These are phyloP conservation scores for Wickerhamiella sorbophila DNA, from an alignment of 805 yeast genomes.

Conservation along the genomic window DNA sequence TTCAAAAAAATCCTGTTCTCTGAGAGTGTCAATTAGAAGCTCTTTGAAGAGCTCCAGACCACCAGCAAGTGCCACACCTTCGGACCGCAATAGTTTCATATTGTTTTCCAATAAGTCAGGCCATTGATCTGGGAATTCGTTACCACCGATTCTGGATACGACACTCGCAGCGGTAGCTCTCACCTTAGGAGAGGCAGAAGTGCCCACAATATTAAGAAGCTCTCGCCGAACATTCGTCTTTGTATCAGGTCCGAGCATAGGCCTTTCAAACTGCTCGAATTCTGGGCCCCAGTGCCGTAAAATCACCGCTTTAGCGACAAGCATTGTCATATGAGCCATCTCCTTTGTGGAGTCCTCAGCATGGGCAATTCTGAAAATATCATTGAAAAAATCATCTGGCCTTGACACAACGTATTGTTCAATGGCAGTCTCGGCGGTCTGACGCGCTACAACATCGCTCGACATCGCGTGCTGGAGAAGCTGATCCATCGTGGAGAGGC, in stretches of 20 bases:
- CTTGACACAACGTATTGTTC: not conserved
- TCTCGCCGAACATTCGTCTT: constrained; percentile 38
- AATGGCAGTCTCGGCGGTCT: constrained; percentile 3
- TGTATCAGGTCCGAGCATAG: constrained; percentile 39
- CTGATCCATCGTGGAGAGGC: not conserved
- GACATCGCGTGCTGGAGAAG: constrained; percentile 2
- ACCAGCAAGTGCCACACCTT: constrained; percentile 34
- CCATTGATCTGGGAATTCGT: constrained; percentile 95
- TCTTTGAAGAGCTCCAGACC: constrained; percentile 35
- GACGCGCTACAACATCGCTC: not conserved
- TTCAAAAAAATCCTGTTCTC: constrained; percentile 76
- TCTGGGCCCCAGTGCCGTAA: constrained; percentile 75
- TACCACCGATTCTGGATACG: constrained; percentile 70
- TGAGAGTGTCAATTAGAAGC: constrained; percentile 68
- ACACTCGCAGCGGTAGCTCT: constrained; percentile 57
- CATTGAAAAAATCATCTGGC: constrained; percentile 10
- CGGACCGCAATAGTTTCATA: constrained; percentile 21
- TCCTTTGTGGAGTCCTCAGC: not conserved
- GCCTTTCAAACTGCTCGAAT: constrained; percentile 58
- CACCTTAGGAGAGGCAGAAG: constrained; percentile 33
- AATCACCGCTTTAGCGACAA: constrained; percentile 53
- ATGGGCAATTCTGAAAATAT: constrained; percentile 9
- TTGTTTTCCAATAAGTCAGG: constrained; percentile 36
- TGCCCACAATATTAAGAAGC: constrained; percentile 36
- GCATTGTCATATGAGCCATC: constrained; percentile 40